These are phyloP conservation scores for Capsicum baccatum DNA, from an alignment of 257 asterid genomes.

Conservation along the genomic window DNA sequence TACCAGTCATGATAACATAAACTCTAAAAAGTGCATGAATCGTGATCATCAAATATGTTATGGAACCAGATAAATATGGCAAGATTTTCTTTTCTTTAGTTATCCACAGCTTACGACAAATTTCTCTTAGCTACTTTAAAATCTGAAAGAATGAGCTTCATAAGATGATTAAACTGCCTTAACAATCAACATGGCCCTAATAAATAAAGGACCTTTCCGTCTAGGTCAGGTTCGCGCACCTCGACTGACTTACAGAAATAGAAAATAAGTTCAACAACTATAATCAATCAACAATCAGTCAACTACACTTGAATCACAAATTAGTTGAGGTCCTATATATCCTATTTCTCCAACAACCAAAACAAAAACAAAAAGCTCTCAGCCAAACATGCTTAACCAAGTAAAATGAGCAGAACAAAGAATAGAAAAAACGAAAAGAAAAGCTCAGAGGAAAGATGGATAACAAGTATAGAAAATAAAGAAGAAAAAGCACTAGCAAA, in stretches of 20 bases:
- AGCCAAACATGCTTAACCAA: not conserved
- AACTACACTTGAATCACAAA: not conserved
- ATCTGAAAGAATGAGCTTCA: not conserved
- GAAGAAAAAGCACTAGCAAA: not conserved
- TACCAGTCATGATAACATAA: not conserved
- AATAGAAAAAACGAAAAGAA: not conserved
- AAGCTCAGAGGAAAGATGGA: not conserved
- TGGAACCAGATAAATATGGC: slow-evolving; percentile 4
- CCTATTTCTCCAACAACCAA: not conserved
- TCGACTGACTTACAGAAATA: not conserved
- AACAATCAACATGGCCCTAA: not conserved
- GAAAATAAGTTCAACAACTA: not conserved
- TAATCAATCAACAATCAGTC: slow-evolving; percentile 3
- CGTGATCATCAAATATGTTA: not conserved
- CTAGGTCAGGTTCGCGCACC: no score
- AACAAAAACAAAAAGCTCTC: not conserved
- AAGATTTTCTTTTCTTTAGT: not conserved
- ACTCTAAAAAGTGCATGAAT: not conserved
- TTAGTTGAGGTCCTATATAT: not conserved
- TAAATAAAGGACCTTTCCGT: not conserved
- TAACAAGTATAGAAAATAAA: not conserved
- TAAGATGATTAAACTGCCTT: not conserved
- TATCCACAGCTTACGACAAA: slow-evolving; percentile 10
- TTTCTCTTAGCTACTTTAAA: not conserved
- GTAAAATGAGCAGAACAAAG: not conserved